Evolutionary conservation across 208 protist genomes (phyloP), one percentile per base, ranked within the genome.

Genomic region (Trypanosomatidae sp.): DNA sequence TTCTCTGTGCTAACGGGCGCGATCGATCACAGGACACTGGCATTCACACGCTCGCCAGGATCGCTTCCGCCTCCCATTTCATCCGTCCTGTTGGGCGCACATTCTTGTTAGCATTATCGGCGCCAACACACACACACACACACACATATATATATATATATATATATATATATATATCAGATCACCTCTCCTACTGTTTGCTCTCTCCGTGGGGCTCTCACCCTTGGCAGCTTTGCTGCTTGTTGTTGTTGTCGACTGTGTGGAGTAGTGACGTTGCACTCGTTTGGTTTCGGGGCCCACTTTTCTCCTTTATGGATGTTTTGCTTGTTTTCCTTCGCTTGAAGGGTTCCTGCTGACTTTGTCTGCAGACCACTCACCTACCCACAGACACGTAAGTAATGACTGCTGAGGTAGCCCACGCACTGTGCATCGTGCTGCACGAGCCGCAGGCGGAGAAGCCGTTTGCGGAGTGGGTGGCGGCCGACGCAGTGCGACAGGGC

Each of bases 361-460:
- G 60, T 44, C 22, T 15, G 19, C 19, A 1, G 33, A 36, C 30
- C 7, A 15, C 39, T n/a, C 15, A 47, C 36, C 5, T 10, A n/a
- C 60, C 9, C 9, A 47, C 17, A 30, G 3, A 28, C 19, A 25
- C 60, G 15, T 33, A n/a, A 41, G 0, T 19, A 10, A 56, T 44
- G 49, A 22, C 46, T 3, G 1, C 46, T 15, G 33, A 28, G 17
- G 6, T 73, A 74, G 58, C 71, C 13, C 66, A 80, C 25, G 69
- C 73, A 5, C 43, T 83, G 15, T 79, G 69, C 28, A 43, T 89
- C 22, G 79, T 86, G 19, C 53, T 89, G 33, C 82, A 80, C 74
- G 84, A 86, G 59, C 69, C 75, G 6, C 62, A 69, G 47, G 79
- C 81, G 7, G 73, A 83, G 25, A 76, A 73, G 15, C 60, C 70